Evolutionary conservation across 306 rosid species (phyloP), one percentile per base, ranked within the genome.

Genomic region (Vachellia collinsii): DNA sequence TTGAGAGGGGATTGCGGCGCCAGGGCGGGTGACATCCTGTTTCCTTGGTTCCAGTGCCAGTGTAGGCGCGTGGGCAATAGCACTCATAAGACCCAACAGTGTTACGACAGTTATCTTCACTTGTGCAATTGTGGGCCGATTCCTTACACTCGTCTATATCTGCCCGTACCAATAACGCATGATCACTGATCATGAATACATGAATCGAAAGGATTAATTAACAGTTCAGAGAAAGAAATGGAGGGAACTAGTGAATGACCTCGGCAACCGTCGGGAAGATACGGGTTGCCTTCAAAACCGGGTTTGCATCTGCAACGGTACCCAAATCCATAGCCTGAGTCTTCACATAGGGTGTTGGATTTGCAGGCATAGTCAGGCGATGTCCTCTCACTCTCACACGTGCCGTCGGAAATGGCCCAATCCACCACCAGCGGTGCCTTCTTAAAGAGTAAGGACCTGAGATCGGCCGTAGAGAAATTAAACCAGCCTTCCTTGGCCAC

Each of bases 271-370:
- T 38, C 8, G 7, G 67, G 51, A 17, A 43, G 82, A 72, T 84
- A 88, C 0, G 86, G 86, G 59, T 74, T 86, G 22, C 89, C 89
- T 10, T 71, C 22, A 43, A 22, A 88, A 4, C 89, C 89, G 0
- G 23, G 54, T 14, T 0, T 44, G 74, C 89, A 88, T 34, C 25
- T 20, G 79, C 89, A 88, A 0, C 42, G 85, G 53, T 83, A 86
- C 4, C 84, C 86, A 4, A 4, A 14, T 7, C 72, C 74, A 3
- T 48, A 48, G 5, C 14, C 50, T 2, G 17, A 20, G 9, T 46
- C 20, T 1, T 9, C 0, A 64, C 79, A 82, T 1, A 0, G 0
- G 10, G 74, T 81, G 12, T 83, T 79, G 0, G 4, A 11, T 5
- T 64, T 17, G 48, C 88, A 83, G 4, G 79, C 13, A 48, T 56